Conservation (phyloP, 2,329 filamentous ascomycete species). For the Ascochyta fabae region DNA sequence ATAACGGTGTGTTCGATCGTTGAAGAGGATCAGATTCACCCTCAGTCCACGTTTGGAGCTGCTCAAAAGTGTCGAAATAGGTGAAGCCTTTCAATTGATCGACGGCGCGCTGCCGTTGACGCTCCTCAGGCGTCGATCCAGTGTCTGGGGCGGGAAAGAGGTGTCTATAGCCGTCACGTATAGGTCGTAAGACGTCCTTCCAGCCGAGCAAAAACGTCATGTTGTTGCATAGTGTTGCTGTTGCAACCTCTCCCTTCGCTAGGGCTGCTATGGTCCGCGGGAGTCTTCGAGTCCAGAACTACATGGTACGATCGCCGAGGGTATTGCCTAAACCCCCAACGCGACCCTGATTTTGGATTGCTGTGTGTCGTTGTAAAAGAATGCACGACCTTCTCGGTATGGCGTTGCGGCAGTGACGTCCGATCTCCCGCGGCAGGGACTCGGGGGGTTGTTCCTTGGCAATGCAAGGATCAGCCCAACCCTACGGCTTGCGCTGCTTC, state of each 20-base stretch:
- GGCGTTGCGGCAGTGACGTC: constrained; percentile 26
- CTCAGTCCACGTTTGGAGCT: constrained; percentile 45
- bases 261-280: background rate
- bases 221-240: background rate
- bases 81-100: constrained; percentile 49
- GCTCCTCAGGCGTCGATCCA: constrained; percentile 44
- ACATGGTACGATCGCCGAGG: background rate
- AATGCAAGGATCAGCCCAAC: constrained; percentile 41
- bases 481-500: constrained; percentile 31
- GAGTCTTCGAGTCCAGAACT: background rate
- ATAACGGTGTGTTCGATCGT: constrained; percentile 48
- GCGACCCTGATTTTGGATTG: background rate
- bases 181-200: constrained; percentile 50
- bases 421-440: constrained; percentile 28
- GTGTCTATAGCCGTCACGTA: constrained; percentile 49
- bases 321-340: background rate
- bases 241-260: background rate
- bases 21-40: constrained; percentile 45
- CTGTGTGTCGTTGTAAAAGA: background rate
- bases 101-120: constrained; percentile 34
- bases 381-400: background rate
- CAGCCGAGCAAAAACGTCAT: constrained; percentile 41
- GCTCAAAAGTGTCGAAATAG: constrained; percentile 52
- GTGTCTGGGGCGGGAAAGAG: constrained; percentile 44
- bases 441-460: constrained; percentile 24